phyloP scores from a whole-genome alignment of 495 filamentous ascomycete genomes.

The Penicillium bovifimosum region DNA sequence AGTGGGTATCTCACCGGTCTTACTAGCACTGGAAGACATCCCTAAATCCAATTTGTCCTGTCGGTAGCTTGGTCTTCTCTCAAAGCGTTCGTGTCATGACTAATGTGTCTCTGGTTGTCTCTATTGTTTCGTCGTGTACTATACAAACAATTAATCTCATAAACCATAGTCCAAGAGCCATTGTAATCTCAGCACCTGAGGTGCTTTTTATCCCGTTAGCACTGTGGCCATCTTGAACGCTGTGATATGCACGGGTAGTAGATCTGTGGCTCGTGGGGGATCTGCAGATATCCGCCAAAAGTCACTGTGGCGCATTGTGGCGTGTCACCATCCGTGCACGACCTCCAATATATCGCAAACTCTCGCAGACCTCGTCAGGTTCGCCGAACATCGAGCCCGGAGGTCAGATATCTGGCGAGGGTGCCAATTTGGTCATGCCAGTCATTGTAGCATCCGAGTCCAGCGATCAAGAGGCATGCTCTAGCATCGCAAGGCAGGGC shows the following conservation, averaged over 20 bases:
- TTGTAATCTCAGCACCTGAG: neutral
- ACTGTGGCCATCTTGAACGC: no score
- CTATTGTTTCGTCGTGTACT: no score
- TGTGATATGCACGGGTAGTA: neutral
- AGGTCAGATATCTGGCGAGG: no score
- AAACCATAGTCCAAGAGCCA: neutral
- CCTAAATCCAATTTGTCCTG: neutral
- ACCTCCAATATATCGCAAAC: neutral
- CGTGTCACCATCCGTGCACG: neutral
- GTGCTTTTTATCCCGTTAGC: no score
- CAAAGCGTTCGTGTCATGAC: neutral
- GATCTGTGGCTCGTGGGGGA: neutral
- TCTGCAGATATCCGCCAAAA: neutral
- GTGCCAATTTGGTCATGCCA: no score
- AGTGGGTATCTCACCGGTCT: neutral
- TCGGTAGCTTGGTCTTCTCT: neutral
- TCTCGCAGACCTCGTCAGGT: no score
- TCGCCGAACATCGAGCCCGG: no score
- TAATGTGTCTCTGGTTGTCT: no score
- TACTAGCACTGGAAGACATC: neutral
- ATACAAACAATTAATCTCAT: neutral
- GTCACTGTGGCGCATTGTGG: neutral
- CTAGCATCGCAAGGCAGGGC: no score
- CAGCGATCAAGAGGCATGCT: no score
- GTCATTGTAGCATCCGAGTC: no score